Percentiles rank a stretch among this genome's conserved stretches.
These are phyloP conservation scores for Talaromyces sp. DNA, from an alignment of 2,329 filamentous ascomycete genomes.

Conservation along the genomic window DNA sequence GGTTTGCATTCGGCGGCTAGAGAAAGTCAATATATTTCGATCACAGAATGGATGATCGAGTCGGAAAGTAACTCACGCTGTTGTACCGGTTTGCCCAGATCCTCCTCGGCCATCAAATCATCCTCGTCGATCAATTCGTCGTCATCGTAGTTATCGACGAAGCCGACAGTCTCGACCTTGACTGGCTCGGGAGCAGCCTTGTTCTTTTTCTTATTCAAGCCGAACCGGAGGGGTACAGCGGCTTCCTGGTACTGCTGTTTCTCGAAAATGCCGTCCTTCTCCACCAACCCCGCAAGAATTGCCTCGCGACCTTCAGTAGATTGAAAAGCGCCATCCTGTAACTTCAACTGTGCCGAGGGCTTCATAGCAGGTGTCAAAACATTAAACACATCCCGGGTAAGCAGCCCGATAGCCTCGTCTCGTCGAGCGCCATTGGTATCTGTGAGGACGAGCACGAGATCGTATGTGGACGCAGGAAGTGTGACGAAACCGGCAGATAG, in stretches of 20 bases:
- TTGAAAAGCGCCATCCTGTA: conserved; percentile 63
- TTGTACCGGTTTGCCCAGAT: conserved; percentile 70
- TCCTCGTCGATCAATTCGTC: conserved; percentile 91
- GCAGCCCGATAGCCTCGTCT: conserved; percentile 10
- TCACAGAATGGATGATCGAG: conserved; percentile 7
- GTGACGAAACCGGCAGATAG: conserved; percentile 75
- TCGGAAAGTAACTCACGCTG: conserved; percentile 62
- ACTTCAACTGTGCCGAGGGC: conserved; percentile 28
- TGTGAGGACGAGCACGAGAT: conserved; percentile 76
- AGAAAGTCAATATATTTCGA: not conserved
- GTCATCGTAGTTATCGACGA: conserved; percentile 30
- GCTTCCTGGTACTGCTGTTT: conserved; percentile 64
- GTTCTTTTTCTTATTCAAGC: conserved; percentile 52
- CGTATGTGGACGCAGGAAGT: conserved; percentile 74
- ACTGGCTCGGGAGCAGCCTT: conserved; percentile 1
- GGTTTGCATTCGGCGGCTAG: conserved; percentile 80
- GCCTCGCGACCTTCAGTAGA: conserved; percentile 57
- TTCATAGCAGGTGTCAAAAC: conserved; percentile 17
- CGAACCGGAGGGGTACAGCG: conserved; percentile 60
- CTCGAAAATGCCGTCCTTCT: conserved; percentile 58
- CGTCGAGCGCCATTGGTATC: conserved; percentile 42
- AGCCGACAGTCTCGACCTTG: conserved; percentile 22
- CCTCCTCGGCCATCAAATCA: conserved; percentile 76
- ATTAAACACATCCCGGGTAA: conserved; percentile 15
- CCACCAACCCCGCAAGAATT: conserved; percentile 74